Percentiles rank a stretch among this genome's conserved stretches.
phyloP scores from a whole-genome alignment of 148 eudicot species.

The Fagopyrum esculentum region DNA sequence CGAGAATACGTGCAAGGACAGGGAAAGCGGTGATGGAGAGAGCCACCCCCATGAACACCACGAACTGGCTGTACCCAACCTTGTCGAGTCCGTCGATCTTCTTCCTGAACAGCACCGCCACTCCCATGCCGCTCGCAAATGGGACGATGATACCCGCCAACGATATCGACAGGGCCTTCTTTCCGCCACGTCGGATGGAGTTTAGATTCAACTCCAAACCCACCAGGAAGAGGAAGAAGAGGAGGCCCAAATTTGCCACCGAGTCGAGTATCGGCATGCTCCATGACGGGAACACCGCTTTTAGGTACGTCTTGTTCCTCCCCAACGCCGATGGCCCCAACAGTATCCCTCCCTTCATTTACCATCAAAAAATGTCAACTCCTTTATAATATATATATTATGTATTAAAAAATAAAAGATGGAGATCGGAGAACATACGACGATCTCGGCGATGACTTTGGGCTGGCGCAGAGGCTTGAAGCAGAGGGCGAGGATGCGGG shows the following conservation, averaged over 20 bases:
- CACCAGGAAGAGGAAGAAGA: constrained; percentile 38
- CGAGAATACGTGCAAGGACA: constrained; percentile 45
- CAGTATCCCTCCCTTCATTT: constrained; percentile 28
- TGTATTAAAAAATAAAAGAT: not conserved
- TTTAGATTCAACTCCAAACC: constrained; percentile 34
- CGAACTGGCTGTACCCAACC: constrained; percentile 21
- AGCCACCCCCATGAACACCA: constrained; percentile 46
- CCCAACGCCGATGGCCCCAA: constrained; percentile 42
- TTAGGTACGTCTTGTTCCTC: constrained; percentile 22
- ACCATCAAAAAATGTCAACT: too few species aligned
- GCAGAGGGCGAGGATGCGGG: constrained; percentile 21
- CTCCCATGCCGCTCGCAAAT: constrained; percentile 30
- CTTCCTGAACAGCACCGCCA: constrained; percentile 23
- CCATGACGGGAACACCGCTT: constrained; percentile 22
- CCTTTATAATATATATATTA: not conserved
- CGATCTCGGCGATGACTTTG: constrained; percentile 31
- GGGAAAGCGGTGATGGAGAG: constrained; percentile 49
- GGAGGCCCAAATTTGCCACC: constrained; percentile 33
- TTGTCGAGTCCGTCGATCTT: constrained; percentile 20
- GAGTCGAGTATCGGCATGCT: constrained; percentile 34
- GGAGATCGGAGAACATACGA: constrained; percentile 16
- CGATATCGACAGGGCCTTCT: constrained; percentile 32
- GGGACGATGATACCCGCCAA: constrained; percentile 38
- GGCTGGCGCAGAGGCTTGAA: constrained; percentile 28
- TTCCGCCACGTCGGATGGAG: constrained; percentile 31